phyloP scores from a whole-genome alignment of 2,329 filamentous ascomycete species.

The Lachnellula suecica region DNA sequence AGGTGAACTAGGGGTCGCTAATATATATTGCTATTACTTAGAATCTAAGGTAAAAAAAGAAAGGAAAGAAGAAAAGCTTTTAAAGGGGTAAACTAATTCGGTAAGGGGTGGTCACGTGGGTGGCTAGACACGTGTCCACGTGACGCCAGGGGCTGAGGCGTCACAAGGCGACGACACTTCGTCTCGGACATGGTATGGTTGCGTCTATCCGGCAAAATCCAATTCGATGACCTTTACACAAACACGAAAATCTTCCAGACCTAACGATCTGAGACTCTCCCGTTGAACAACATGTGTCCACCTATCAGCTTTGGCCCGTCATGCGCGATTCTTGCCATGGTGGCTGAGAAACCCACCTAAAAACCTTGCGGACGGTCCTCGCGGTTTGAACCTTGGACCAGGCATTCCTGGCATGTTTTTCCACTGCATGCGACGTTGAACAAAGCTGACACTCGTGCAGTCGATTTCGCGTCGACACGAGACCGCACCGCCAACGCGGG shows the following conservation, averaged over 20 bases:
- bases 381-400: conserved; percentile 26
- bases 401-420: conserved; percentile 13
- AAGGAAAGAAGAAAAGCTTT: not conserved
- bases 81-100: not conserved
- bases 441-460: not conserved
- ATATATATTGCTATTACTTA: too few relatives aligned
- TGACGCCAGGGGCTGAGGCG: too few relatives aligned
- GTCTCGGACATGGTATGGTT: conserved; percentile 14
- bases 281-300: conserved; percentile 4
- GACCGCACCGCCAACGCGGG: not conserved
- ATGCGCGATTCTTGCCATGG: conserved; percentile 12
- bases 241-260: not conserved
- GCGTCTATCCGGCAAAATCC: conserved; percentile 25
- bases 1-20: too few relatives aligned
- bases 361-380: not conserved
- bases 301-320: conserved; percentile 6
- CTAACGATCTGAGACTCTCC: conserved; percentile 13
- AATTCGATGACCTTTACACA: conserved; percentile 11
- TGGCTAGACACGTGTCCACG: too few relatives aligned
- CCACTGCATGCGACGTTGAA: not conserved
- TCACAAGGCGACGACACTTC: conserved; percentile 1
- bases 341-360: conserved; percentile 2
- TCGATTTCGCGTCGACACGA: conserved; percentile 6
- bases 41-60: too few relatives aligned
- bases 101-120: too few relatives aligned